Base-by-base conservation (phyloP, 257 asterid species). In the Primulina eburnea region DNA sequence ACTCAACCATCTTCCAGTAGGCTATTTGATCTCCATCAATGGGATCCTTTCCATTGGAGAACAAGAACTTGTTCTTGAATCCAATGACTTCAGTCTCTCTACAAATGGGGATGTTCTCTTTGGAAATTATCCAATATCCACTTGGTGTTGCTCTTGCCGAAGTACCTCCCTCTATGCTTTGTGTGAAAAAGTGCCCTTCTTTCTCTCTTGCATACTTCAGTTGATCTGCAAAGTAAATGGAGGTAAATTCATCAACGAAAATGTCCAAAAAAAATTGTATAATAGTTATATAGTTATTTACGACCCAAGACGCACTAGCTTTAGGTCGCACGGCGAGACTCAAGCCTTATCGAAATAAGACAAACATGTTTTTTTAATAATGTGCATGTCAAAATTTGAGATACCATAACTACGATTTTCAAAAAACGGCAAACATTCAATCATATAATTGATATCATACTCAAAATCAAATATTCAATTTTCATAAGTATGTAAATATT, bases 1-100 rank as follows among this genome's bases (percentile, higher is more conserved):
- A 75, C 17, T 75, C 60, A 6, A 33, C 20, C 68, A 75, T 20
- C 72, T 32, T 64, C 75, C 79, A 75, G 4, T 64, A 62, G 7
- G 79, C 8, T 47, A 4, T 64, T 7, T 30, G 17, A 8, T 29
- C 16, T 35, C 60, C 38, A 14, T 61, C 56, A 16, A 47, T 0
- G 1, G 24, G 24, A 68, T 20, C 37, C 3, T 68, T 34, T 34
- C 59, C 59, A 10, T 2, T 1, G 70, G 57, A 28, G 74, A 68
- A 74, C 5, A 3, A 11, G 6, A 61, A 52, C 24, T 68, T 35
- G 26, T 67, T 62, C 55, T 68, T 68, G 35, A 62, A 68, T 4
- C 78, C 78, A 0, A 62, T 17, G 60, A 18, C 26, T 55, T 24
- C 71, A 14, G 0, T 24, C 2, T 0, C 21, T n/a, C 35, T 14